Percentiles rank a stretch among this genome's conserved stretches.
phyloP scores from a whole-genome alignment of 148 eudicot genomes.

The Selenicereus undatus region DNA sequence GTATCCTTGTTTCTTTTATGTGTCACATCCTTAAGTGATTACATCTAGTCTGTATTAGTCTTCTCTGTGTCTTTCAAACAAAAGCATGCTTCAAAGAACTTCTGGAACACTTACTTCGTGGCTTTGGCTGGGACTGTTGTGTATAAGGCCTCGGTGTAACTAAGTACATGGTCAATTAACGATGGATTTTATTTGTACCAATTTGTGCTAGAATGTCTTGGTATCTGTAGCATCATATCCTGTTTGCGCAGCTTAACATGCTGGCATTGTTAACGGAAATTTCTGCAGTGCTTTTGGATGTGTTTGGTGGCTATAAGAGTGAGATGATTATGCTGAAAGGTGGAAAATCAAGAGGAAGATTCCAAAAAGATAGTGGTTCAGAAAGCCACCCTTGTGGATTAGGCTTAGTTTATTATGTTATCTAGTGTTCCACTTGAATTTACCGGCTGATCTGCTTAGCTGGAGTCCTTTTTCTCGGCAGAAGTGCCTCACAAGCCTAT shows the following conservation, averaged over 20 bases:
- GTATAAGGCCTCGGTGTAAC: not conserved
- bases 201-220: constrained; percentile 1
- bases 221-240: not conserved
- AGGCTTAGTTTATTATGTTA: not conserved
- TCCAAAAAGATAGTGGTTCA: not conserved
- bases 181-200: not conserved
- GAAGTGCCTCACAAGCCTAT: not conserved
- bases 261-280: not conserved
- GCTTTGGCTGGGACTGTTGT: not conserved
- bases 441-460: constrained; percentile 3
- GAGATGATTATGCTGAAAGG: not conserved
- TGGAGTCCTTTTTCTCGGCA: constrained; percentile 1
- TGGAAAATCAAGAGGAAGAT: not conserved
- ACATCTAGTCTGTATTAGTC: not conserved
- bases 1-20: not conserved
- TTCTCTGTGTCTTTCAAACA: not conserved
- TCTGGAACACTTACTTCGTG: not conserved
- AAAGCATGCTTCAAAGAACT: not conserved
- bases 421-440: not conserved
- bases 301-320: not conserved
- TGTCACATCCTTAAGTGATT: not conserved
- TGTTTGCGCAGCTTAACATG: not conserved
- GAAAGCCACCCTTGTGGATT: not conserved
- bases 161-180: not conserved
- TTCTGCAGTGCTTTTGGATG: not conserved